These are phyloP conservation scores for Aspergillus piperis DNA, from an alignment of 2,329 filamentous ascomycete genomes.

Conservation along the genomic window DNA sequence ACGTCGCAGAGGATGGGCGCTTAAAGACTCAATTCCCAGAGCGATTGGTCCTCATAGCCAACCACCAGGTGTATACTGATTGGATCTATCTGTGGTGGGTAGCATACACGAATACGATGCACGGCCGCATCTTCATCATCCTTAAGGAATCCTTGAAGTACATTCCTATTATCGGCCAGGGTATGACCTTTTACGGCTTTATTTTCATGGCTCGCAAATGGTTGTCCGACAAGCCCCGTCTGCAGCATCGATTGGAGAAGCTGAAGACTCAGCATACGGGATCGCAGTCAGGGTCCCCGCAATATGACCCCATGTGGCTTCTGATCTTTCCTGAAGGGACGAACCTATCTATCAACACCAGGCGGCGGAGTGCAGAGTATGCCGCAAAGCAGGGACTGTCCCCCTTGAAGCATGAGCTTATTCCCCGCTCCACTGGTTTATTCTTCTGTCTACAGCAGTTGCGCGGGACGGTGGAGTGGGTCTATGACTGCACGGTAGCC, in stretches of 20 bases:
- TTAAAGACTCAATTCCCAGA: conserved; percentile 62
- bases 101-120: conserved; percentile 65
- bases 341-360: conserved; percentile 59
- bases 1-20: conserved; percentile 57
- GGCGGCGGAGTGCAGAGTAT: conserved; percentile 58
- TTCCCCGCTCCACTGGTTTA: conserved; percentile 63
- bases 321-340: conserved; percentile 68
- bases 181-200: conserved; percentile 67
- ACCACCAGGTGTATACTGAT: conserved; percentile 69
- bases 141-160: conserved; percentile 66
- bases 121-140: conserved; percentile 67
- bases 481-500: conserved; percentile 82
- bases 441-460: conserved; percentile 64
- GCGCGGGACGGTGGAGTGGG: conserved; percentile 60
- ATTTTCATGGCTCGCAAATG: conserved; percentile 67
- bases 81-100: conserved; percentile 71
- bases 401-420: conserved; percentile 60
- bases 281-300: conserved; percentile 48
- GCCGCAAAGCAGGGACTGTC: conserved; percentile 59
- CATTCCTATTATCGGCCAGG: conserved; percentile 63
- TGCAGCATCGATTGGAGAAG: conserved; percentile 59
- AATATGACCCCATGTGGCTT: conserved; percentile 66
- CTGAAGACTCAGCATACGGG: conserved; percentile 55
- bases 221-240: conserved; percentile 60
- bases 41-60: conserved; percentile 63